Evolutionary conservation across 305 asterid species (phyloP).

Genomic region (Nicotiana rustica): DNA sequence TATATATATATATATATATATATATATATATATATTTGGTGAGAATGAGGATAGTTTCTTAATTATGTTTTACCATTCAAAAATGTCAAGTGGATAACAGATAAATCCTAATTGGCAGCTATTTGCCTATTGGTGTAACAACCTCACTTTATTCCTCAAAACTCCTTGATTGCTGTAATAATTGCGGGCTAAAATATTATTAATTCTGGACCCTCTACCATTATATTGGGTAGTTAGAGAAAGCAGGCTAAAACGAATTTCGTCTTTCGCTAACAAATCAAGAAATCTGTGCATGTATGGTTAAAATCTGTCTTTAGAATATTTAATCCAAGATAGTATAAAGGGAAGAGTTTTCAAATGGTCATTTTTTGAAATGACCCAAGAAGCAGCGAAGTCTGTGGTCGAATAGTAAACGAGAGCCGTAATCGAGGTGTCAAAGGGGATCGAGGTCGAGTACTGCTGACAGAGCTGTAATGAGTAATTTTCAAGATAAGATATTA

Average conservation of each 20-base stretch:
- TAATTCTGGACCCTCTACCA: neutral
- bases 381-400: too few species aligned
- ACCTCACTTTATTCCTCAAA: slow-evolving; percentile 9
- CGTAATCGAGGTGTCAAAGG: too few species aligned
- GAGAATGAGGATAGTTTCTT: neutral
- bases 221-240: neutral
- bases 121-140: slow-evolving; percentile 19
- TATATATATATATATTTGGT: too few species aligned
- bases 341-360: too few species aligned
- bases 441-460: too few species aligned
- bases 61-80: slow-evolving; percentile 7
- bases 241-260: neutral
- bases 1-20: too few species aligned
- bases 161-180: neutral
- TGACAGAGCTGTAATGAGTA: too few species aligned
- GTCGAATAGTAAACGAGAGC: too few species aligned
- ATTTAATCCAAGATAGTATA: too few species aligned
- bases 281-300: neutral
- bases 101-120: neutral
- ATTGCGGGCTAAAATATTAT: neutral
- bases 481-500: too few species aligned
- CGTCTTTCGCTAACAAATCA: neutral
- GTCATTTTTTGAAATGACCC: too few species aligned
- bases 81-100: neutral
- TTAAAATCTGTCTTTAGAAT: too few species aligned